These are phyloP conservation scores for Abrus pulchellus DNA, from an alignment of 306 rosid genomes.

Conservation along the genomic window DNA sequence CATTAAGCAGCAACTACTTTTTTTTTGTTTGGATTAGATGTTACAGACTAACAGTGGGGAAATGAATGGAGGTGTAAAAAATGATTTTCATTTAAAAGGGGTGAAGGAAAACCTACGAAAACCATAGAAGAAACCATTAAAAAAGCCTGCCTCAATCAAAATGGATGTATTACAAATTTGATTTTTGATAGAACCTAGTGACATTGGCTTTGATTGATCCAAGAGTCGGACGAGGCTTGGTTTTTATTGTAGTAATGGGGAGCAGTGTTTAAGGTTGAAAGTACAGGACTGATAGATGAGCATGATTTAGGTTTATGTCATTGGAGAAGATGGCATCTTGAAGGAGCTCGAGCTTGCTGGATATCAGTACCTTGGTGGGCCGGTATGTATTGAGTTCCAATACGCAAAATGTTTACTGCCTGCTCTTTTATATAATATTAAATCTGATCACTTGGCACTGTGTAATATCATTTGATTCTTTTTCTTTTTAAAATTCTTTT, in stretches of 20 bases:
- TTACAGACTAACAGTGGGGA: too few relatives aligned
- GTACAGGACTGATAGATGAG: slow-evolving; percentile 46
- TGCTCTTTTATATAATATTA: slow-evolving; percentile 29
- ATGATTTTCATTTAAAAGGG: not conserved
- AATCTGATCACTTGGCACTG: slow-evolving; percentile 28
- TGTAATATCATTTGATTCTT: slow-evolving; percentile 12
- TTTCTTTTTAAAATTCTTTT: slow-evolving; percentile 8
- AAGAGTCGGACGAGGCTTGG: not conserved
- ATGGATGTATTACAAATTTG: not conserved
- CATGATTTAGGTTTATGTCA: slow-evolving; percentile 84
- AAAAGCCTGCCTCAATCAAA: not conserved
- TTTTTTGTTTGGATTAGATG: not conserved
- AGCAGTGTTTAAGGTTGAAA: slow-evolving; percentile 35
- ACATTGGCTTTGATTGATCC: not conserved
- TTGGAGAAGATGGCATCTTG: slow-evolving; percentile 98
- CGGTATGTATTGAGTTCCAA: slow-evolving; percentile 62
- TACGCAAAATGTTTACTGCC: slow-evolving; percentile 1
- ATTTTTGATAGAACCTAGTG: not conserved
- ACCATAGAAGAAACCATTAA: not conserved
- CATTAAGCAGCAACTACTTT: not conserved
- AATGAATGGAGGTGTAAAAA: not conserved
- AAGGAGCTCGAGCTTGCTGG: slow-evolving; percentile 99
- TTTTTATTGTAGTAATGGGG: not conserved
- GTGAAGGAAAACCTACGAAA: not conserved
- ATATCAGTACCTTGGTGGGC: slow-evolving; percentile 94